Evolutionary conservation across 257 asterid genomes (phyloP).

Genomic region (Jaltomata sinuosa): DNA sequence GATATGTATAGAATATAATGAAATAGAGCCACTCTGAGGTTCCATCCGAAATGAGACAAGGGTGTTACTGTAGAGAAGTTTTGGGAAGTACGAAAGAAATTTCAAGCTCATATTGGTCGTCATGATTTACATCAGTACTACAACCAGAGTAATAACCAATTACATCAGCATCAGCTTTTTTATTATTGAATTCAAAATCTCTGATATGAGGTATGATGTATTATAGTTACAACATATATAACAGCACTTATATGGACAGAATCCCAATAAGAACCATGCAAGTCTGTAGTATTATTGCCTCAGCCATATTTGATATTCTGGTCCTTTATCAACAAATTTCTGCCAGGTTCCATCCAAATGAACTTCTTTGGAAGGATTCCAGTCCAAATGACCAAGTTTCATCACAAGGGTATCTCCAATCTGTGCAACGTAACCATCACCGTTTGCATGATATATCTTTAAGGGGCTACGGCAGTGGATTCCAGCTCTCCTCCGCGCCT

Average conservation of each 20-base stretch:
- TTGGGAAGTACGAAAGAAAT: too few relatives aligned
- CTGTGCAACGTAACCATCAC: conserved; percentile 30
- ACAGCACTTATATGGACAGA: background rate
- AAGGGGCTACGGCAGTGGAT: conserved; percentile 29
- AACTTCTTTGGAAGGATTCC: conserved; percentile 38
- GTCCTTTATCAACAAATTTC: conserved; percentile 28
- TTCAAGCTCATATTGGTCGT: too few relatives aligned
- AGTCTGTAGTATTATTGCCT: conserved; percentile 12
- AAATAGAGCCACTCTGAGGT: background rate
- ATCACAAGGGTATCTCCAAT: conserved; percentile 26
- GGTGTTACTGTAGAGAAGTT: background rate
- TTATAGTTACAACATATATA: background rate
- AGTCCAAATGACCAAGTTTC: conserved; percentile 32
- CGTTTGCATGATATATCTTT: conserved; percentile 30
- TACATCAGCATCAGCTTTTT: background rate
- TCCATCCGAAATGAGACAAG: background rate
- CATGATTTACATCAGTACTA: background rate
- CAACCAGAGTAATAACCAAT: too few relatives aligned
- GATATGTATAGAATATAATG: background rate
- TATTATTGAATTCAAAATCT: background rate
- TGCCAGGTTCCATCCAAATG: conserved; percentile 33
- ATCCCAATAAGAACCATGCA: conserved; percentile 8
- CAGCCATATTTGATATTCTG: conserved; percentile 33
- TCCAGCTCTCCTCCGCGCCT: conserved; percentile 28
- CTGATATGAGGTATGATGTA: background rate